Percentiles rank a stretch among this genome's conserved stretches.
Conservation (phyloP, 1,284 basidiomycete genomes). For the Athelia sp. region DNA sequence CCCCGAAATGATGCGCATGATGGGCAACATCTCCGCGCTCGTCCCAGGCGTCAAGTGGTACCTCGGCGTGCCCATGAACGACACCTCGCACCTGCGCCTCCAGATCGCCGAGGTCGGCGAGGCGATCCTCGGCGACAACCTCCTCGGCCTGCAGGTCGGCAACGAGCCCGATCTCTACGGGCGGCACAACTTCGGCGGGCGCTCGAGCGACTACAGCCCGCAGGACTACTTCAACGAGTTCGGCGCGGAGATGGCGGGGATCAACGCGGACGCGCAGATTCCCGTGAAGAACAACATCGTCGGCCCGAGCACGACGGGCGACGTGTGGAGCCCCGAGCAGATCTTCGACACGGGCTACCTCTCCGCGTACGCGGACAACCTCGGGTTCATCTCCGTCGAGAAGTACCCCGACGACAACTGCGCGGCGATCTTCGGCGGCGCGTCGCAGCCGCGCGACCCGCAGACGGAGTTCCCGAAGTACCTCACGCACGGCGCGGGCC, state of each 20-base stretch:
- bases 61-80: conserved; percentile 48
- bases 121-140: conserved; percentile 33
- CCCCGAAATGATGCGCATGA: conserved; percentile 41
- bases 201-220: conserved; percentile 28
- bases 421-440: conserved; percentile 38
- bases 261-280: conserved; percentile 26
- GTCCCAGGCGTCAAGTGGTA: conserved; percentile 42
- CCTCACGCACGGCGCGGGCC: conserved; percentile 36
- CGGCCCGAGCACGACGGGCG: conserved; percentile 37
- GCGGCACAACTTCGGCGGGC: conserved; percentile 20
- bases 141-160: conserved; percentile 41
- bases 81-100: conserved; percentile 38
- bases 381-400: neutral
- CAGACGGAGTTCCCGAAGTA: conserved; percentile 40
- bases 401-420: conserved; percentile 44
- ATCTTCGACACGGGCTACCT: conserved; percentile 12
- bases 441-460: conserved; percentile 25
- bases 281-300: conserved; percentile 32
- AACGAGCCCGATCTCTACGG: conserved; percentile 57
- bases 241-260: conserved; percentile 29
- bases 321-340: conserved; percentile 35
- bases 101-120: conserved; percentile 41
- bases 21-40: conserved; percentile 42
- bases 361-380: neutral
- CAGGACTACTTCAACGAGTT: conserved; percentile 44